Evolutionary conservation across 805 yeast species (phyloP).

Genomic region (Yarrowia sp.): DNA sequence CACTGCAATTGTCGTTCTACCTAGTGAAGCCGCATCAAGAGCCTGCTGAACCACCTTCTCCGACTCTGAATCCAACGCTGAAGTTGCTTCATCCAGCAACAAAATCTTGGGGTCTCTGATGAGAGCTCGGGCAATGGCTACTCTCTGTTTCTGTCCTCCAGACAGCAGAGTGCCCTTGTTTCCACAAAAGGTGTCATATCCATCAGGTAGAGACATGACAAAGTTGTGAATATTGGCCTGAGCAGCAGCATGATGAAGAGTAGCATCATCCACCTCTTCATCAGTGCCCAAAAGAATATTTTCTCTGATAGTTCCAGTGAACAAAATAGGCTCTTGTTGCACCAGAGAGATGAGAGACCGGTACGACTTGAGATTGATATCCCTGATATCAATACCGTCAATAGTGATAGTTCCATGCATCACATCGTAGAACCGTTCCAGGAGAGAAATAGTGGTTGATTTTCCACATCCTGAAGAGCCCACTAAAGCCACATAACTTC

Average conservation of each 20-base stretch:
- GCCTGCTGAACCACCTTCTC: constrained; percentile 76
- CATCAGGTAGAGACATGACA: constrained; percentile 55
- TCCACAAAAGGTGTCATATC: constrained; percentile 57
- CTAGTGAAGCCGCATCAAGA: constrained; percentile 59
- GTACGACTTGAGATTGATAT: constrained; percentile 50
- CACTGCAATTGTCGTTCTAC: constrained; percentile 79
- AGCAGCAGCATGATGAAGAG: constrained; percentile 46
- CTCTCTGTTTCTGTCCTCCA: constrained; percentile 75
- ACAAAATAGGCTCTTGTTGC: constrained; percentile 60
- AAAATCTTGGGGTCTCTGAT: constrained; percentile 63
- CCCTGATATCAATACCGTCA: constrained; percentile 52
- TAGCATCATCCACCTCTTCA: constrained; percentile 42
- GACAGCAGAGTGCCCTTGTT: constrained; percentile 57
- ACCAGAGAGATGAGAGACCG: constrained; percentile 56
- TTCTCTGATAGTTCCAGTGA: constrained; percentile 55
- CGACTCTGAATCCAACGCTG: constrained; percentile 65
- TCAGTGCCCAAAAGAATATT: constrained; percentile 52
- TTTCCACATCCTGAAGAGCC: constrained; percentile 68
- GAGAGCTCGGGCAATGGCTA: constrained; percentile 72
- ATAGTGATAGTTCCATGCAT: constrained; percentile 49
- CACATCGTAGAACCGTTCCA: constrained; percentile 53
- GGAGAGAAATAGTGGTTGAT: constrained; percentile 52
- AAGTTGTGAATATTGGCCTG: constrained; percentile 61
- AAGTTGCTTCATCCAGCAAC: constrained; percentile 67
- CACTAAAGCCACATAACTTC: constrained; percentile 61